Evolutionary conservation across 1,284 basidiomycete species (phyloP).

Genomic region (Trametes hirsuta): DNA sequence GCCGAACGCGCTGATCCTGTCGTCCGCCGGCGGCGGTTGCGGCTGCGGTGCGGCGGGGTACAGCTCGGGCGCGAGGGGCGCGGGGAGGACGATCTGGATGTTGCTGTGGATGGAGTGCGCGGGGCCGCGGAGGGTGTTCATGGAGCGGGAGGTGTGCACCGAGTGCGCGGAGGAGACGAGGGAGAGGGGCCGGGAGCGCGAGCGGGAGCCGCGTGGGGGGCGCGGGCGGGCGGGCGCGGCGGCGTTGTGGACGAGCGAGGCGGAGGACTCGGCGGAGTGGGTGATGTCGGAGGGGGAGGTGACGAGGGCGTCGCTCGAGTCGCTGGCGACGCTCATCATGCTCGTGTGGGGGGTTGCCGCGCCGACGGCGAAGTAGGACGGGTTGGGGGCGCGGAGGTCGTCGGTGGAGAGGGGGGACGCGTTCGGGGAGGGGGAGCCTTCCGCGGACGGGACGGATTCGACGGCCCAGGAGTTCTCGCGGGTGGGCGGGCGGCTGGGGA

Average conservation of each 20-base stretch:
- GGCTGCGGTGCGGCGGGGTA: constrained; percentile 24
- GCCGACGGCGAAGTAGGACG: constrained; percentile 29
- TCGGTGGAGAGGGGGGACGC: constrained; percentile 27
- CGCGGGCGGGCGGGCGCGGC: constrained; percentile 15
- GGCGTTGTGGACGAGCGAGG: constrained; percentile 13
- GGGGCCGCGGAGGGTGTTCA: constrained; percentile 44
- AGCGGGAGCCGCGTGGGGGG: constrained; percentile 23
- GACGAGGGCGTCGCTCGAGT: constrained; percentile 16
- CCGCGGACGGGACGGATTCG: constrained; percentile 32
- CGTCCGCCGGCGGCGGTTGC: constrained; percentile 5
- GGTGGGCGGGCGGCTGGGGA: constrained; percentile 14
- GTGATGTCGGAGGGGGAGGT: constrained; percentile 22
- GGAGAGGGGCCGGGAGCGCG: constrained; percentile 36
- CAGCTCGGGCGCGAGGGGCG: constrained; percentile 50
- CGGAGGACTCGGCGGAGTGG: constrained; percentile 26
- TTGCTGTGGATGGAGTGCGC: constrained; percentile 58
- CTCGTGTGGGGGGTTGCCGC: constrained; percentile 21
- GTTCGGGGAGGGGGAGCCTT: constrained; percentile 28
- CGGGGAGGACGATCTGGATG: constrained; percentile 64
- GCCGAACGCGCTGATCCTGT: constrained; percentile 19
- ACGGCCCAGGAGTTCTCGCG: constrained; percentile 31
- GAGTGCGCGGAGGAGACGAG: constrained; percentile 42
- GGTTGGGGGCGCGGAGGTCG: constrained; percentile 31
- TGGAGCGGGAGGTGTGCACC: constrained; percentile 28
- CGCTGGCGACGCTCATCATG: constrained; percentile 24